Percentiles rank a stretch among this genome's conserved stretches.
These are phyloP conservation scores for Talaromyces sp. DNA, from an alignment of 2,329 filamentous ascomycete genomes.

Conservation along the genomic window DNA sequence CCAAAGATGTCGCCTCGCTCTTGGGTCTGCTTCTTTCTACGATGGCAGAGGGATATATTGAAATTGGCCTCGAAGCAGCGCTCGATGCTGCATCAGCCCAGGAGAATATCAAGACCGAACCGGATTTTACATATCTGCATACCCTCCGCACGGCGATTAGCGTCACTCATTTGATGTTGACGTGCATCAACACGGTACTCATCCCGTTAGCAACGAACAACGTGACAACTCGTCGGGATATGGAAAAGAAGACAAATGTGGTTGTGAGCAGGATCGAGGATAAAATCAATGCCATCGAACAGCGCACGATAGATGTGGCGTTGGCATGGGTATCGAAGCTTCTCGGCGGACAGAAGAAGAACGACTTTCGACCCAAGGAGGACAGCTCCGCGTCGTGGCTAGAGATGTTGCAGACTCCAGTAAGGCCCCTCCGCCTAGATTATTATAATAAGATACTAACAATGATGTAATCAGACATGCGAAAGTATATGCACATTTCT, in stretches of 20 bases:
- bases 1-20: slow-evolving; percentile 86
- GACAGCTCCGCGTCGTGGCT: slow-evolving; percentile 55
- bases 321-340: slow-evolving; percentile 73
- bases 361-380: slow-evolving; percentile 85
- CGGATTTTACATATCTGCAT: slow-evolving; percentile 80
- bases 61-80: slow-evolving; percentile 65
- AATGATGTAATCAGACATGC: slow-evolving; percentile 58
- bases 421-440: slow-evolving; percentile 26
- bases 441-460: slow-evolving; percentile 17
- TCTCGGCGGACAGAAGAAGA: slow-evolving; percentile 76
- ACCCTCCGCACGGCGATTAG: slow-evolving; percentile 78
- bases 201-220: slow-evolving; percentile 86
- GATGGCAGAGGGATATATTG: slow-evolving; percentile 80
- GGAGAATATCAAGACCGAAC: slow-evolving; percentile 77
- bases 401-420: slow-evolving; percentile 76
- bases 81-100: slow-evolving; percentile 73
- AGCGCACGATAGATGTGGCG: slow-evolving; percentile 69
- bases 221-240: slow-evolving; percentile 82
- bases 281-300: slow-evolving; percentile 72
- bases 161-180: slow-evolving; percentile 89
- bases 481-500: slow-evolving; percentile 79
- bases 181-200: slow-evolving; percentile 85
- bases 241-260: slow-evolving; percentile 76
- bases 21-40: slow-evolving; percentile 79
- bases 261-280: slow-evolving; percentile 78